A percentile compares a stretch with the other conserved stretches of the same genome.
Conservation (phyloP, 2,329 filamentous ascomycete genomes). For the Monosporascus sp. region DNA sequence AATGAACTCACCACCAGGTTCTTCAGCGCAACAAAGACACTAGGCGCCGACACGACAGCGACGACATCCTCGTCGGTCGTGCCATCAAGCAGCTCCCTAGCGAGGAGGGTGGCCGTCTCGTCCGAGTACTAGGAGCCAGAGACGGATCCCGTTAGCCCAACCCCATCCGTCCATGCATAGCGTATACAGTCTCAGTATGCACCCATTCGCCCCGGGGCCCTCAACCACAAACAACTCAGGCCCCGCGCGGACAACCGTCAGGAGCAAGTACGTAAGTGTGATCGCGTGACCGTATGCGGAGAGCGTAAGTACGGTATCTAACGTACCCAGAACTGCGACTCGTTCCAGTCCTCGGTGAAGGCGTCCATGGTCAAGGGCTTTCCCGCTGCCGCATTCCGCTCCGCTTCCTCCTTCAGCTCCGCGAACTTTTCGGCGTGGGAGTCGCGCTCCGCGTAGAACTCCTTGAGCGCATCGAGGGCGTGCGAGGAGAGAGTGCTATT, state of each 20-base stretch:
- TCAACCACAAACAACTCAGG: no score
- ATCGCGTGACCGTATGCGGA: no score
- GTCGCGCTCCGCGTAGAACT: constrained; percentile 71
- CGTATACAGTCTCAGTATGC: background rate
- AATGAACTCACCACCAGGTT: constrained; percentile 56
- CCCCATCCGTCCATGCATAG: background rate
- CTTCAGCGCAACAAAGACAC: constrained; percentile 71
- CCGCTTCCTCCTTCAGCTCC: constrained; percentile 57
- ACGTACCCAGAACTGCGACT: constrained; percentile 75
- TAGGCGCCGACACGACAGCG: constrained; percentile 69
- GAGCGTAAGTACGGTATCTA: background rate
- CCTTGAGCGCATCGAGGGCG: constrained; percentile 63
- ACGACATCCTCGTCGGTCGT: constrained; percentile 53
- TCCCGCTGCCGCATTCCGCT: constrained; percentile 33
- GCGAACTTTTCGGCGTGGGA: constrained; percentile 61
- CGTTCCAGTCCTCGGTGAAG: constrained; percentile 79
- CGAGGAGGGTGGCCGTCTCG: constrained; percentile 60
- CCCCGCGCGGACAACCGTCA: background rate
- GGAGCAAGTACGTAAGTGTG: background rate
- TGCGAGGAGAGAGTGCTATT: constrained; percentile 58
- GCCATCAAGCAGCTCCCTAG: constrained; percentile 59
- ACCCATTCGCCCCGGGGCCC: no score
- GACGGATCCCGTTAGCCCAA: background rate
- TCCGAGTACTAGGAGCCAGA: constrained; percentile 57
- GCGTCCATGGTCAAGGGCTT: constrained; percentile 55